Percentiles rank a stretch among this genome's conserved stretches.
Conservation (phyloP, 1,284 basidiomycete genomes). For the Tylopilus sp. region DNA sequence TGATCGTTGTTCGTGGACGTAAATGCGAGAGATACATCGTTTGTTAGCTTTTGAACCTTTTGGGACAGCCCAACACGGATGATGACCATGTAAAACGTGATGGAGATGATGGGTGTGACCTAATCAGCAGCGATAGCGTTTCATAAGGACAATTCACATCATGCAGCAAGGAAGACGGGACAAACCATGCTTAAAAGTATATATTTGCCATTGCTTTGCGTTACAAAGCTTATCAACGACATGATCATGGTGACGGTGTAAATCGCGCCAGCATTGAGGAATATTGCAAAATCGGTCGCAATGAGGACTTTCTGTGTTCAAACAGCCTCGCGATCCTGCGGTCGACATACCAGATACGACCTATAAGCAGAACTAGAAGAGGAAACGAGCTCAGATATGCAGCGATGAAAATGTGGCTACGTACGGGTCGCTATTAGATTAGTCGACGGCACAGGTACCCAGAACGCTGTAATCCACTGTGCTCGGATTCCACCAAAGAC, state of each 20-base stretch:
- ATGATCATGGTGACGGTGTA: slow-evolving; percentile 20
- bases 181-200: slow-evolving; percentile 21
- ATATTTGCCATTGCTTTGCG: slow-evolving; percentile 8
- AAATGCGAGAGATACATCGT: background rate
- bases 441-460: slow-evolving; percentile 10
- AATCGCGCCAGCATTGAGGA: slow-evolving; percentile 24
- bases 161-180: background rate
- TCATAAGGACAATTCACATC: background rate
- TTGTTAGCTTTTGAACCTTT: background rate
- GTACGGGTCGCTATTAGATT: slow-evolving; percentile 22
- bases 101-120: slow-evolving; percentile 6
- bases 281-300: slow-evolving; percentile 18
- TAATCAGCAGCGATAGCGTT: background rate
- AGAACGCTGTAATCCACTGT: slow-evolving; percentile 19
- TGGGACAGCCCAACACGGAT: background rate
- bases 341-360: slow-evolving; percentile 26
- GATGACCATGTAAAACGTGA: slow-evolving; percentile 8
- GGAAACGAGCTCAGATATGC: background rate
- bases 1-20: background rate
- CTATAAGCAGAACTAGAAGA: slow-evolving; percentile 15
- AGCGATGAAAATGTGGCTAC: background rate
- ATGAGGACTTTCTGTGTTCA: background rate
- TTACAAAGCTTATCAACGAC: slow-evolving; percentile 10
- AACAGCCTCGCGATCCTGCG: slow-evolving; percentile 1
- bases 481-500: slow-evolving; percentile 15